A percentile compares a stretch with the other conserved stretches of the same genome.
phyloP scores from a whole-genome alignment of 2,329 filamentous ascomycete genomes.

The Spiromastix sp. region DNA sequence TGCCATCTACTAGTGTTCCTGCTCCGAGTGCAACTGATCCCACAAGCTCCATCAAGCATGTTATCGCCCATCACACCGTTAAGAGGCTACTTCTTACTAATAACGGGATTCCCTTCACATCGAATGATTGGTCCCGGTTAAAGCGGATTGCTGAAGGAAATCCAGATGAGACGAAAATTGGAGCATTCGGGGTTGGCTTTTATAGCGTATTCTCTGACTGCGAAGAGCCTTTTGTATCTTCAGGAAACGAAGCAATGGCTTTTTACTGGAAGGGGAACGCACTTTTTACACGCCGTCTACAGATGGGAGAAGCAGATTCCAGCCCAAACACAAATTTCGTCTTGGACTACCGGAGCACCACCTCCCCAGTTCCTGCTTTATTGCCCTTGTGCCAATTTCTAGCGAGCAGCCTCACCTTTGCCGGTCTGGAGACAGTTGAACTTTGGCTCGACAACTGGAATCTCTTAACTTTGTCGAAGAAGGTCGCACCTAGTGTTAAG shows the following conservation, averaged over 20 bases:
- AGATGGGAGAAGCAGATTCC: constrained; percentile 56
- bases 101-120: constrained; percentile 76
- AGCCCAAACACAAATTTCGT: constrained; percentile 79
- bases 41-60: constrained; percentile 69
- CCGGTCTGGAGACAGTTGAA: constrained; percentile 77
- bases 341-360: constrained; percentile 82
- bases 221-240: constrained; percentile 94
- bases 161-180: constrained; percentile 97
- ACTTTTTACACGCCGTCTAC: constrained; percentile 79
- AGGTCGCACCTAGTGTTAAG: constrained; percentile 64
- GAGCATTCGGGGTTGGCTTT: constrained; percentile 95
- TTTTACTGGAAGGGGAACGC: constrained; percentile 99
- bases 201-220: constrained; percentile 98
- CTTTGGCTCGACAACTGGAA: constrained; percentile 84
- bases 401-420: constrained; percentile 90
- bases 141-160: constrained; percentile 99
- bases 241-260: constrained; percentile 85
- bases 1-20: constrained; percentile 70
- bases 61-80: constrained; percentile 73
- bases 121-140: constrained; percentile 84
- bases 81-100: constrained; percentile 85
- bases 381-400: constrained; percentile 84
- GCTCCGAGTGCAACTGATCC: constrained; percentile 54
- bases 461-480: constrained; percentile 70
- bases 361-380: constrained; percentile 75